phyloP scores from a whole-genome alignment of 805 yeast species.

The Scheffersomyces ergatensis region DNA sequence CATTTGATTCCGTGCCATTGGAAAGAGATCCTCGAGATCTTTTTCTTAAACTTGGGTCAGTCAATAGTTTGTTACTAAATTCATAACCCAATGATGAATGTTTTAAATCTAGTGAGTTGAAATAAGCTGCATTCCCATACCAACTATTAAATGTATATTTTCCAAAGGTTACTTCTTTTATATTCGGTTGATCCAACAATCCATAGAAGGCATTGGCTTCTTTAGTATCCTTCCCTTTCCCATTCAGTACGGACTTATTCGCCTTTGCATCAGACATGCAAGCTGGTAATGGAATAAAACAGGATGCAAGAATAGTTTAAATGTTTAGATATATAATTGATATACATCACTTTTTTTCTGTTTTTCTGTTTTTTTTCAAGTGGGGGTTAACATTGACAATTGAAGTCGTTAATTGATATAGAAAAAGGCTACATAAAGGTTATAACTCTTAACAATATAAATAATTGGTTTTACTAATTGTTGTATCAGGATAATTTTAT shows the following conservation, averaged over 20 bases:
- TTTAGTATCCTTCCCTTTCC: neutral
- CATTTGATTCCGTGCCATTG: constrained; percentile 3
- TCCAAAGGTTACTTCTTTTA: constrained; percentile 66
- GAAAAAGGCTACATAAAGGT: too few relatives aligned
- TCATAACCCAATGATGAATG: constrained; percentile 46
- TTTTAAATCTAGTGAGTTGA: constrained; percentile 30
- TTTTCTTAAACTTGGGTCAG: constrained; percentile 12
- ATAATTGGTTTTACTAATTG: too few relatives aligned
- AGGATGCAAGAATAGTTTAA: too few relatives aligned
- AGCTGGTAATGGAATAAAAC: neutral
- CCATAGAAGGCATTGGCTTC: constrained; percentile 54
- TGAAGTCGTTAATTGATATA: too few relatives aligned
- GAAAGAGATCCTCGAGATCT: neutral
- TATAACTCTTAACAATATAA: too few relatives aligned
- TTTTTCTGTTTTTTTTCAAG: too few relatives aligned
- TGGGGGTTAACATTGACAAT: too few relatives aligned
- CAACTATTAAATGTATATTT: constrained; percentile 69
- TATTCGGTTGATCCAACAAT: constrained; percentile 58
- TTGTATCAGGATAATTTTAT: too few relatives aligned
- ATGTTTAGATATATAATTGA: too few relatives aligned
- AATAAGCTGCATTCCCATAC: constrained; percentile 86
- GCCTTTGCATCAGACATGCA: neutral
- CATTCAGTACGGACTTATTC: neutral
- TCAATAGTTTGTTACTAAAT: constrained; percentile 17
- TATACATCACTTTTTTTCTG: too few relatives aligned